Percentiles rank a stretch among this genome's conserved stretches.
Evolutionary conservation across 2,329 filamentous ascomycete genomes (phyloP).

Genomic region (Talaromyces sp.): DNA sequence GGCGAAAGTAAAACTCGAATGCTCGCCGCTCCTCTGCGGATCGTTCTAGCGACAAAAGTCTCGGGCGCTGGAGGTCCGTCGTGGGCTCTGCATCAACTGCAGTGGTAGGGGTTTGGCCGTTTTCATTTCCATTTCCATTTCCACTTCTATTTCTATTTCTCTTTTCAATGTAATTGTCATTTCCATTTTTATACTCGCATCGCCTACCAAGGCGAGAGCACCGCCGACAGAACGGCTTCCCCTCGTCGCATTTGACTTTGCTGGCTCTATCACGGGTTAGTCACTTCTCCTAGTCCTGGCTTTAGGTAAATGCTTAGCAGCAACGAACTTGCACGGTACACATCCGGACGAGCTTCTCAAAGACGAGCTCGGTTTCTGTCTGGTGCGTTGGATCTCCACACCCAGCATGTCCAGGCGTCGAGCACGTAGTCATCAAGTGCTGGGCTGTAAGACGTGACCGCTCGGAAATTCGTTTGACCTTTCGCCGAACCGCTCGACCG

Average conservation of each 20-base stretch:
- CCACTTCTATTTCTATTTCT: no score
- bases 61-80: background rate
- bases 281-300: background rate
- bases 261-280: constrained; percentile 9
- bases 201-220: constrained; percentile 16
- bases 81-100: background rate
- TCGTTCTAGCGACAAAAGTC: background rate
- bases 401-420: background rate
- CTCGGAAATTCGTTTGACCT: background rate
- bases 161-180: background rate
- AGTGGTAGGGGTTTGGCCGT: background rate
- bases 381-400: background rate
- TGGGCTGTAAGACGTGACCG: background rate
- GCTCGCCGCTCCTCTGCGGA: constrained; percentile 16
- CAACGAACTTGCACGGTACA: background rate
- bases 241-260: constrained; percentile 22
- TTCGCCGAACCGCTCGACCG: no score
- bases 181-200: constrained; percentile 15
- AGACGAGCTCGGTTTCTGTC: background rate
- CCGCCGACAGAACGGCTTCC: constrained; percentile 17
- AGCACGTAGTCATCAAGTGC: background rate
- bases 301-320: background rate
- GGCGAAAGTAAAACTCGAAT: constrained; percentile 20
- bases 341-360: background rate
- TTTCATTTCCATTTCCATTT: background rate